Evolutionary conservation across 139 green algal species (phyloP).

Genomic region (Protoeuglena noctilucae): DNA sequence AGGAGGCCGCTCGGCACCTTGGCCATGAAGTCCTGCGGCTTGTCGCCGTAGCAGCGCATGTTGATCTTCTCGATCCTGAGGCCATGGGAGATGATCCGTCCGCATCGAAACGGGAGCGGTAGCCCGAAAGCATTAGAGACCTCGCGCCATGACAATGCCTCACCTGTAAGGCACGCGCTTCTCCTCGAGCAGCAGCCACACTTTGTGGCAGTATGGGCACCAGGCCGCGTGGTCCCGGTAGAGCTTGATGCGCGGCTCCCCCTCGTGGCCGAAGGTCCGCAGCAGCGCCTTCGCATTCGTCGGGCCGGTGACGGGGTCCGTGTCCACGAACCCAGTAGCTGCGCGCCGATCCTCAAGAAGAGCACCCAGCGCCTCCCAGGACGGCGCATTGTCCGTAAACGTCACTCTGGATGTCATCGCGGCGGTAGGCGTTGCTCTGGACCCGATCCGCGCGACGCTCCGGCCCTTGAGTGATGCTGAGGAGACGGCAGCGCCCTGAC

Average conservation of each 20-base stretch:
- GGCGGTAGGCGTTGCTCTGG: neutral
- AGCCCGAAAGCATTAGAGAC: neutral
- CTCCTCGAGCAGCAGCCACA: constrained; percentile 89
- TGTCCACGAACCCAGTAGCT: constrained; percentile 5
- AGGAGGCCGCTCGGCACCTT: constrained; percentile 67
- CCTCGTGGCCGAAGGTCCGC: constrained; percentile 48
- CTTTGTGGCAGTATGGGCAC: constrained; percentile 51
- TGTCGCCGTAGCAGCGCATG: constrained; percentile 90
- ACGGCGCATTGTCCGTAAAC: constrained; percentile 43
- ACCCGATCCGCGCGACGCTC: no score
- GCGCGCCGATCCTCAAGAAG: constrained; percentile 22
- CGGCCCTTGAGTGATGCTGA: no score
- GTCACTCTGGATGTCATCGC: constrained; percentile 1
- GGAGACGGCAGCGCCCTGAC: no score
- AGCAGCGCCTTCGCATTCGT: constrained; percentile 38
- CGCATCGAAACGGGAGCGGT: no score
- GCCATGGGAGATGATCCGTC: neutral
- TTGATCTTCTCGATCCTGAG: constrained; percentile 22
- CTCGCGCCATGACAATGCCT: no score
- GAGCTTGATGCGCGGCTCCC: constrained; percentile 32
- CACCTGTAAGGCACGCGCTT: constrained; percentile 83
- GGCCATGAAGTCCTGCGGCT: constrained; percentile 49
- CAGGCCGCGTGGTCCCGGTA: constrained; percentile 55
- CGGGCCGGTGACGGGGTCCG: constrained; percentile 28
- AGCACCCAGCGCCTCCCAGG: constrained; percentile 36